phyloP scores from a whole-genome alignment of 202 grass and related monocot genomes.

The Brachypodium distachyon region DNA sequence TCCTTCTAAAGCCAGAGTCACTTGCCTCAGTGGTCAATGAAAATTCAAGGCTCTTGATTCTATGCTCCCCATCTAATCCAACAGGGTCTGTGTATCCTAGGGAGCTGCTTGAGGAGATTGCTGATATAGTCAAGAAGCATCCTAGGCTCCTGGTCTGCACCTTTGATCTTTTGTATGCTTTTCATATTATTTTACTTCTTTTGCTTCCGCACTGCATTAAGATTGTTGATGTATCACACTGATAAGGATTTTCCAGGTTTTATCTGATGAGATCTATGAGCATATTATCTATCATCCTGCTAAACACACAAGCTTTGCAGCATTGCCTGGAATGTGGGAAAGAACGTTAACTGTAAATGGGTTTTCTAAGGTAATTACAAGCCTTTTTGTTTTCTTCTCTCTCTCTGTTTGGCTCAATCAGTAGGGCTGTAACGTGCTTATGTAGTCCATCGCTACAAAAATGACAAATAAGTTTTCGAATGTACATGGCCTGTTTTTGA shows the following conservation, averaged over 20 bases:
- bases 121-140: constrained; percentile 82
- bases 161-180: constrained; percentile 6
- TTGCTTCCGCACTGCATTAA: neutral
- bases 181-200: constrained; percentile 1
- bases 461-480: neutral
- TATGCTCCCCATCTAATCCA: constrained; percentile 96
- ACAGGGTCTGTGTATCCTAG: constrained; percentile 90
- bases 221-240: neutral
- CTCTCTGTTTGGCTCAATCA: neutral
- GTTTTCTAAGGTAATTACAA: constrained; percentile 86
- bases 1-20: constrained; percentile 53
- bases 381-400: neutral
- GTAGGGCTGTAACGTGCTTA: neutral
- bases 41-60: constrained; percentile 83
- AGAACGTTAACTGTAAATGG: constrained; percentile 90
- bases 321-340: constrained; percentile 90
- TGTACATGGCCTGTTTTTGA: neutral
- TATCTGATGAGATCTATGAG: constrained; percentile 93
- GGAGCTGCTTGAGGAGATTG: constrained; percentile 80
- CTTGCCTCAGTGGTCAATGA: constrained; percentile 69
- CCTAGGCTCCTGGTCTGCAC: constrained; percentile 75
- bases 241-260: constrained; percentile 44
- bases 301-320: constrained; percentile 88
- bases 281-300: constrained; percentile 93
- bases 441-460: too few species aligned